These are phyloP conservation scores for Aegle marmelos DNA, from an alignment of 345 rosid species.

Conservation along the genomic window DNA sequence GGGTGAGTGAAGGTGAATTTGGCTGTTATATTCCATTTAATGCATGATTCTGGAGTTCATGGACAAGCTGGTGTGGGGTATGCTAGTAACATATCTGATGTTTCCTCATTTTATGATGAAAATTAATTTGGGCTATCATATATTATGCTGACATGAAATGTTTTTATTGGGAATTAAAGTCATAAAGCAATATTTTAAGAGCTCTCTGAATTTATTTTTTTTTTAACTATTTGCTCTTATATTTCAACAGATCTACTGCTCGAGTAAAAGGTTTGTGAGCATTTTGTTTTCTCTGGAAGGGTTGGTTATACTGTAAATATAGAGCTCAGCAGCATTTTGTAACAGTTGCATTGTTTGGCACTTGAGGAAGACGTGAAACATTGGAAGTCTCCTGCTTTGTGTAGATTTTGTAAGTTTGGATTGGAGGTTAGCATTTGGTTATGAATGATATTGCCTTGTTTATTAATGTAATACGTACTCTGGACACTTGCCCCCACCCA, in stretches of 20 bases:
- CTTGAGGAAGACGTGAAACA: background rate
- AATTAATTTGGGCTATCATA: background rate
- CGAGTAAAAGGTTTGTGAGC: background rate
- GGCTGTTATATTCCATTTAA: background rate
- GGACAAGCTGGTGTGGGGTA: background rate
- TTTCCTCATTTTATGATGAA: too few relatives aligned
- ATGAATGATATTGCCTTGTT: background rate
- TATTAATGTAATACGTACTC: background rate
- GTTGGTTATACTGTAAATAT: conserved; percentile 6
- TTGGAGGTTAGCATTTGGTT: background rate
- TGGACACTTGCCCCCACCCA: too few relatives aligned
- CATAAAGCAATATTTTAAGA: background rate
- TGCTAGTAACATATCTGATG: background rate
- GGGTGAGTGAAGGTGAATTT: background rate
- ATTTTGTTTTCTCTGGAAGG: background rate
- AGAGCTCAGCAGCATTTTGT: background rate
- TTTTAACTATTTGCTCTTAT: background rate
- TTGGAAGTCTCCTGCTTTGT: background rate
- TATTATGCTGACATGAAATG: background rate
- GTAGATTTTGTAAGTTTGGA: background rate
- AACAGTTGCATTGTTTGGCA: background rate
- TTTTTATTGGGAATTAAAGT: background rate
- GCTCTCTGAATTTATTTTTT: background rate
- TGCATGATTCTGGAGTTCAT: background rate
- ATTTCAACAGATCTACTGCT: background rate